phyloP scores from a whole-genome alignment of 495 filamentous ascomycete species.

The Aspergillus ostianus region DNA sequence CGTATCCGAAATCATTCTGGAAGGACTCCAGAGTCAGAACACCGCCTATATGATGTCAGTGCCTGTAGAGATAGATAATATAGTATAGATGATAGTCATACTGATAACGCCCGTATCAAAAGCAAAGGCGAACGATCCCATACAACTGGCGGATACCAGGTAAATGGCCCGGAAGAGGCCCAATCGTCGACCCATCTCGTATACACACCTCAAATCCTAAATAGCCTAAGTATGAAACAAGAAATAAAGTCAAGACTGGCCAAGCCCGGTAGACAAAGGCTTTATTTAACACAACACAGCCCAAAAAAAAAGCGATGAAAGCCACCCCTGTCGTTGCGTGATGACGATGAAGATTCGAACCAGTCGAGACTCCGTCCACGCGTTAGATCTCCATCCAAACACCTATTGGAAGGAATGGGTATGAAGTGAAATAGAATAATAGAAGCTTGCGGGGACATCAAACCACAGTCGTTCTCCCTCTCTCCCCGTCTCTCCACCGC shows the following conservation, averaged over 20 bases:
- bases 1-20: slow-evolving; percentile 37
- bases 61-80: not conserved
- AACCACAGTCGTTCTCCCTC: not conserved
- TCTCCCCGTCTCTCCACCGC: not conserved
- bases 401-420: not conserved
- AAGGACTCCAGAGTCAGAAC: slow-evolving; percentile 41
- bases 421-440: too few species aligned
- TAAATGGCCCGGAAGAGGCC: slow-evolving; percentile 34
- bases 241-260: not conserved
- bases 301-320: not conserved
- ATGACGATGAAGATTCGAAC: not conserved
- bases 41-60: slow-evolving; percentile 23
- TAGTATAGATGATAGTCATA: slow-evolving; percentile 11
- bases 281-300: not conserved
- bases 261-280: not conserved
- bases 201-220: not conserved
- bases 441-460: not conserved
- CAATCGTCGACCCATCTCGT: slow-evolving; percentile 31
- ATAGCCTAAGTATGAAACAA: not conserved
- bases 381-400: not conserved
- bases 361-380: not conserved
- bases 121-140: slow-evolving; percentile 41
- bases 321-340: not conserved
- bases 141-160: slow-evolving; percentile 37
- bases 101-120: slow-evolving; percentile 43